Evolutionary conservation across 2,329 filamentous ascomycete genomes (phyloP), one percentile per base, ranked within the genome.

Genomic region (Colletotrichum lentis): DNA sequence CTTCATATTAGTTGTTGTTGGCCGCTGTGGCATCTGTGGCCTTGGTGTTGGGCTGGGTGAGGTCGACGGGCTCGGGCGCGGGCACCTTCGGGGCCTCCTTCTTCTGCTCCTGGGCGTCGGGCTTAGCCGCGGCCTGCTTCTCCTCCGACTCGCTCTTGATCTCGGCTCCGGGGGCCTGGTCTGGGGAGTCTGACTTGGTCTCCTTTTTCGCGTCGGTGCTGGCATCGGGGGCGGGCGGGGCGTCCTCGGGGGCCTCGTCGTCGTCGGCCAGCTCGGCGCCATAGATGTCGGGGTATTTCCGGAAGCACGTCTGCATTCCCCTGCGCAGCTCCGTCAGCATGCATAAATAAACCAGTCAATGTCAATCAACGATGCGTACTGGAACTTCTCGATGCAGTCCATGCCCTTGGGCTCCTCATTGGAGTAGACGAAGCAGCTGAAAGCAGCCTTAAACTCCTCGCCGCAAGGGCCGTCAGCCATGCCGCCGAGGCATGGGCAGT

Each of bases 391-490:
- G 76, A 97, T 96, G 82, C 94, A 97, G 77, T 97, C 94, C 83
- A 97, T 95, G 59, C 95, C 95, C 88, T 99, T 99, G 43, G 94
- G 94, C 77, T 99, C 96, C 77, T 97, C 93, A 49, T 88, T 89
- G 3, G 93, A 97, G 82, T 90, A 96, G n/a, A 99, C 94, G 76
- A 99, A 99, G 83, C 96, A 99, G 86, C 94, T 97, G 76, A 99
- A 99, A 0, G 96, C 96, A 27, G 90, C 90, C 83, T 91, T 94
- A 86, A 99, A 99, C 76, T 98, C 90, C 77, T 96, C 93, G 55
- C 96, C 96, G 77, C 96, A 99, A 62, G 96, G 96, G 0, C 96
- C 96, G 76, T 97, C 83, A 8, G 96, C 96, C 96, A 99, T 99
- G 61, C 96, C 96, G 56, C 96, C 96, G 41, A 99, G 83, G 79